A percentile compares a stretch with the other conserved stretches of the same genome.
These are phyloP conservation scores for Cyberlindnera maritima DNA, from an alignment of 805 yeast species.

Conservation along the genomic window DNA sequence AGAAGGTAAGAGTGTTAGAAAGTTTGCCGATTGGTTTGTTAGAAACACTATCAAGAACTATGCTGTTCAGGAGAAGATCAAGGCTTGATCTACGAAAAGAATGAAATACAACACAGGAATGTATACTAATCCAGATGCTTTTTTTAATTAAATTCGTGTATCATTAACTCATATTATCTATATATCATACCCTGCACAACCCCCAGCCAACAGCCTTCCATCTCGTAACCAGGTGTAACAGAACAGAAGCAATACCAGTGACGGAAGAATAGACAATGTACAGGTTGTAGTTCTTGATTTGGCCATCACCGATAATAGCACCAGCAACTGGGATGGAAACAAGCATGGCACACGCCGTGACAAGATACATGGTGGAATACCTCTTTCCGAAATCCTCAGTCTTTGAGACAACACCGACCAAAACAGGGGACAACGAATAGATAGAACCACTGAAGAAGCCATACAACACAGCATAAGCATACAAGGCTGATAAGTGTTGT, in stretches of 20 bases:
- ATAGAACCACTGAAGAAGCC: conserved; percentile 59
- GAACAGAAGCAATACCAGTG: conserved; percentile 36
- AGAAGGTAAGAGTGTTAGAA: conserved; percentile 43
- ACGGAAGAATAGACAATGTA: conserved; percentile 44
- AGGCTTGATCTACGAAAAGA: too few relatives aligned
- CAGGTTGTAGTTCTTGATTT: conserved; percentile 35
- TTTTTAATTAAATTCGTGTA: too few relatives aligned
- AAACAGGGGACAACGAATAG: conserved; percentile 55
- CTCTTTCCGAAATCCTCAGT: conserved; percentile 53
- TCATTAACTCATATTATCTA: too few relatives aligned
- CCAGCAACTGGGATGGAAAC: conserved; percentile 51
- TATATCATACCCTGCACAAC: conserved; percentile 32
- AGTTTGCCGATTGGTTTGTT: conserved; percentile 49
- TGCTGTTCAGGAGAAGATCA: conserved; percentile 38
- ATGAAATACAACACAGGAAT: not conserved
- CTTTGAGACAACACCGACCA: conserved; percentile 57
- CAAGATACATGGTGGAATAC: conserved; percentile 55
- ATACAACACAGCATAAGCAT: conserved; percentile 46
- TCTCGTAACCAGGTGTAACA: conserved; percentile 40
- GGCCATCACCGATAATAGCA: conserved; percentile 39
- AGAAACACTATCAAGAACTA: conserved; percentile 46
- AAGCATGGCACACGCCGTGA: conserved; percentile 50
- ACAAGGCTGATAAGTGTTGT: conserved; percentile 32
- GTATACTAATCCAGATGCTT: not conserved
- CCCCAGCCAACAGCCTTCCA: conserved; percentile 42